A percentile compares a stretch with the other conserved stretches of the same genome.
These are phyloP conservation scores for Colletotrichum viniferum DNA, from an alignment of 2,329 filamentous ascomycete species.

Conservation along the genomic window DNA sequence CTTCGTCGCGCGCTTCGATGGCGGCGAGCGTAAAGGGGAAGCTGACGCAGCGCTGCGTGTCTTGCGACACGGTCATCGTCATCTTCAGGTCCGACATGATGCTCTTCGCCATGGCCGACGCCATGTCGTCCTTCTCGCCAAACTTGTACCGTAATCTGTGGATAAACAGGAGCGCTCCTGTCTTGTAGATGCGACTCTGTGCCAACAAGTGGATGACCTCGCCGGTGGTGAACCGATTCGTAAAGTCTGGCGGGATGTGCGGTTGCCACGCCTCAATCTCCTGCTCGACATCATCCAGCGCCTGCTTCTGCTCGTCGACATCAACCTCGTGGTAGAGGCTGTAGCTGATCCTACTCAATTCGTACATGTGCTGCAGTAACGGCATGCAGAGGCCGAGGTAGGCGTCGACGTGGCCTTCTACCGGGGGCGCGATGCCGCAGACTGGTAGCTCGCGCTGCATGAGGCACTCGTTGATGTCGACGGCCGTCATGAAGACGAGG, in stretches of 20 bases:
- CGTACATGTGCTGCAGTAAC: constrained; percentile 28
- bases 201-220: constrained; percentile 33
- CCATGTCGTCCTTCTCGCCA: constrained; percentile 21
- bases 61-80: constrained; percentile 21
- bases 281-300: constrained; percentile 18
- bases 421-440: constrained; percentile 19
- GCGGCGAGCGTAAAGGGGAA: constrained; percentile 28
- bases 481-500: constrained; percentile 24
- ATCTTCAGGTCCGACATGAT: constrained; percentile 29
- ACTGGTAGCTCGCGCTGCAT: constrained; percentile 26
- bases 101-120: constrained; percentile 22
- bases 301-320: constrained; percentile 1
- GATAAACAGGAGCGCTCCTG: constrained; percentile 26
- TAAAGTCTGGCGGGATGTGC: constrained; percentile 24
- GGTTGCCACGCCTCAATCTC: constrained; percentile 26
- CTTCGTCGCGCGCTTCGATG: constrained; percentile 24
- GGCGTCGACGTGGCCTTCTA: constrained; percentile 25
- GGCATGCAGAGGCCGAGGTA: constrained; percentile 28
- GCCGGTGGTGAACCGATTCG: constrained; percentile 14
- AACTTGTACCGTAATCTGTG: constrained; percentile 27
- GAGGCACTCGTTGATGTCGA: constrained; percentile 29
- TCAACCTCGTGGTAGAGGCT: constrained; percentile 15
- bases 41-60: constrained; percentile 23
- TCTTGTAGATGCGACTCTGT: constrained; percentile 28
- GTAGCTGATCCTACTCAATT: constrained; percentile 27